Conservation (phyloP, 2,329 filamentous ascomycete genomes). For the Periglandula ipomoeae region DNA sequence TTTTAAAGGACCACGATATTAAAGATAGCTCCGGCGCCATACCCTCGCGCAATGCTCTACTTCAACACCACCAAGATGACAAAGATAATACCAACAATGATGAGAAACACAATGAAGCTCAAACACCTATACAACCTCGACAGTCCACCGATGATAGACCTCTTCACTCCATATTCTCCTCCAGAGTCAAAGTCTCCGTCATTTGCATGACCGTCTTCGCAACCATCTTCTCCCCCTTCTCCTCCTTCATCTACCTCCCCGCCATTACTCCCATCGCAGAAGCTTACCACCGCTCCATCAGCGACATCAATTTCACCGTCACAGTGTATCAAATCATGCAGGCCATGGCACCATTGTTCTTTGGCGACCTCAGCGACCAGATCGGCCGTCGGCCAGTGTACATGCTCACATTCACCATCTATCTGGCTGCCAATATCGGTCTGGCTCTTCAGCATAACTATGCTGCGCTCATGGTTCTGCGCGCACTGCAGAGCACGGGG, state of each 20-base stretch:
- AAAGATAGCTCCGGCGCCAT: too few species aligned
- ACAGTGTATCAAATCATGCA: constrained; percentile 41
- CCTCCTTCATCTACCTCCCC: constrained; percentile 34
- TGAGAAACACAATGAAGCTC: too few species aligned
- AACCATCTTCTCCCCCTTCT: constrained; percentile 22
- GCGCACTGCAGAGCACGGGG: constrained; percentile 41
- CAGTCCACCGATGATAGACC: too few species aligned
- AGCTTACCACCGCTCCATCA: constrained; percentile 24
- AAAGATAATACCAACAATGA: too few species aligned
- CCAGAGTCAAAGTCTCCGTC: constrained; percentile 16
- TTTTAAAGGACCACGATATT: too few species aligned
- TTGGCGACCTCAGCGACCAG: constrained; percentile 41
- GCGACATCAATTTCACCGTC: constrained; percentile 30
- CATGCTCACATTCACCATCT: constrained; percentile 36
- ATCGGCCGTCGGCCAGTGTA: constrained; percentile 39
- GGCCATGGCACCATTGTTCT: constrained; percentile 39
- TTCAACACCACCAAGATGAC: too few species aligned
- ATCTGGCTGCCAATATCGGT: constrained; percentile 35
- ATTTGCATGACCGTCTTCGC: constrained; percentile 19
- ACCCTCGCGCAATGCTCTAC: too few species aligned
- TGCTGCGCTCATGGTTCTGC: constrained; percentile 35
- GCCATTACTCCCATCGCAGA: constrained; percentile 32
- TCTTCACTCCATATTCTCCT: constrained; percentile 17
- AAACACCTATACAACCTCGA: too few species aligned
- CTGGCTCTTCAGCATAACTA: constrained; percentile 34